Percentiles rank a stretch among this genome's conserved stretches.
Conservation (phyloP, 768 basidiomycete genomes). For the Lactifluus volemus region DNA sequence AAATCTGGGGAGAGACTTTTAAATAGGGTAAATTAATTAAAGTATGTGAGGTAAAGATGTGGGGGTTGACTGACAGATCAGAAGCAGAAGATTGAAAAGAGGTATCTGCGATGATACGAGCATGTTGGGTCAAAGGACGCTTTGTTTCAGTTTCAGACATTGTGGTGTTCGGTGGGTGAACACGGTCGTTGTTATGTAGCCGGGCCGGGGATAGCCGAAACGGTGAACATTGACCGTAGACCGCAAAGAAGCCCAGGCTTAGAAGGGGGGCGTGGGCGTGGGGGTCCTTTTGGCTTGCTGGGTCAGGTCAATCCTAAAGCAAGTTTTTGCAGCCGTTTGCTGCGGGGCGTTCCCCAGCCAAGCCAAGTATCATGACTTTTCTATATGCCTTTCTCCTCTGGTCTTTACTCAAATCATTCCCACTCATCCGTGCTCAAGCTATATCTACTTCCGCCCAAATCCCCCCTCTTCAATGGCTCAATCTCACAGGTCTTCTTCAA, state of each 20-base stretch:
- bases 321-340: not conserved
- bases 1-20: slow-evolving; percentile 36
- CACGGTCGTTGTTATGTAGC: not conserved
- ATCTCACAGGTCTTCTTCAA: slow-evolving; percentile 47
- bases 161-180: not conserved
- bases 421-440: slow-evolving; percentile 32
- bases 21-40: not conserved
- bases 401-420: slow-evolving; percentile 19
- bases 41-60: not conserved
- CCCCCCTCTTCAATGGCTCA: slow-evolving; percentile 65
- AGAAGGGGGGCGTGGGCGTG: not conserved
- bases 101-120: not conserved
- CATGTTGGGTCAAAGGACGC: slow-evolving; percentile 1
- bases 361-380: not conserved
- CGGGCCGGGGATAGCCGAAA: not conserved
- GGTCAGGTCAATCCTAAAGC: not conserved
- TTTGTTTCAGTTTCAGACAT: not conserved
- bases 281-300: too few relatives aligned
- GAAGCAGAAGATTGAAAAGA: slow-evolving; percentile 1
- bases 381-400: slow-evolving; percentile 17
- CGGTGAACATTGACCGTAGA: not conserved
- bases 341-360: slow-evolving; percentile 1
- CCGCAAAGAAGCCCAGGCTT: too few relatives aligned
- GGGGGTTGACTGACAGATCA: not conserved
- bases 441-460: slow-evolving; percentile 46